Evolutionary conservation across 257 asterid genomes (phyloP), one percentile per base, ranked within the genome.

Genomic region (Ocimum tenuiflorum): DNA sequence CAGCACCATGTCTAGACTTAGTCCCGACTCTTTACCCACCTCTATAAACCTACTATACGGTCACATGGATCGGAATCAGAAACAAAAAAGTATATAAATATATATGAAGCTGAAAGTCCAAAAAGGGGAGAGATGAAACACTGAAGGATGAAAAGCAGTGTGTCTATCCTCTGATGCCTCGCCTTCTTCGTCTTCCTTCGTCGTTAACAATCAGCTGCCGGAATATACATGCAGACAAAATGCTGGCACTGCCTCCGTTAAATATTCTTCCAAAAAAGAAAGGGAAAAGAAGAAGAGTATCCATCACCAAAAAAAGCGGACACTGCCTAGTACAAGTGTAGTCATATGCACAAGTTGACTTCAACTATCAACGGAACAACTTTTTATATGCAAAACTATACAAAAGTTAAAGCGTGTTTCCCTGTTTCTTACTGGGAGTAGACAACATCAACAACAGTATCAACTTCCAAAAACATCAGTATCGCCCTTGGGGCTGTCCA

Each of bases 401-500:
- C 85, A 78, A 24, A 53, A 72, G 81, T 83, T 55, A 71, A 76
- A 51, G 48, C 65, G 39, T 77, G 27, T 27, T 57, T n/a, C 45
- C 75, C 43, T 73, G 42, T 14, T 45, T 54, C 55, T 59, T 56
- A 39, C 54, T 36, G 36, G 53, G 52, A 63, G 61, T 57, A 60
- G 51, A 35, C 60, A 18, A 36, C 43, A 4, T 27, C 3, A 27
- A 4, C 31, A 27, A 27, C 31, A 27, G 4, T 2, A 53, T 69
- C 69, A 75, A 76, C 27, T 47, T 55, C 71, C 54, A 8, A 38
- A 61, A 51, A 72, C 86, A 50, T 87, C 88, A 9, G 68, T 67
- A 70, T 78, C 82, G 1, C 89, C 83, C 57, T 51, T 77, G 36
- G 96, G 95, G 80, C 98, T 89, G 68, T 89, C 95, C 66, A 91